phyloP scores from a whole-genome alignment of 2,329 filamentous ascomycete species.

The Sarocladium oryzae region DNA sequence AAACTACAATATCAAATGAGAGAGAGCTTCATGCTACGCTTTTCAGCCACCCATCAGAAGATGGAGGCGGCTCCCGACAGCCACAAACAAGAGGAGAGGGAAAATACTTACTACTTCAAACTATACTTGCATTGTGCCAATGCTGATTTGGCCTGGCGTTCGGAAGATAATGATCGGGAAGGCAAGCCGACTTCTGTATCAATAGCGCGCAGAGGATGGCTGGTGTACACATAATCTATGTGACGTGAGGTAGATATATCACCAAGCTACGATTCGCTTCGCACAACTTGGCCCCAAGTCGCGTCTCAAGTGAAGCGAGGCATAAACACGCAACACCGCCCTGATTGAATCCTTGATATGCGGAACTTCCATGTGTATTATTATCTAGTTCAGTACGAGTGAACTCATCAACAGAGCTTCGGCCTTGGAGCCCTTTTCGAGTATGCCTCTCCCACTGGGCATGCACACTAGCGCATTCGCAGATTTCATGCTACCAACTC shows the following conservation, averaged over 20 bases:
- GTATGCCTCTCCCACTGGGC: conserved; percentile 55
- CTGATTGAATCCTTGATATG: too few relatives aligned
- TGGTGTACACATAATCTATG: conserved; percentile 4
- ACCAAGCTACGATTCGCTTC: conserved; percentile 12
- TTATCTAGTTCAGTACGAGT: conserved; percentile 18
- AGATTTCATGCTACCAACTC: conserved; percentile 79
- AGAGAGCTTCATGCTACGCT: not conserved
- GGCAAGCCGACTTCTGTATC: conserved; percentile 21
- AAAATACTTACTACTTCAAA: conserved; percentile 1
- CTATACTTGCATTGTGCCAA: conserved; percentile 28
- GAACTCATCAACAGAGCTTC: conserved; percentile 74
- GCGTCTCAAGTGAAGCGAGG: not conserved
- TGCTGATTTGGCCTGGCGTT: conserved; percentile 33
- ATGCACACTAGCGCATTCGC: conserved; percentile 83
- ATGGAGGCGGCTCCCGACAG: not conserved
- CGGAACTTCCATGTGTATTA: too few relatives aligned
- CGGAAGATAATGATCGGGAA: conserved; percentile 23
- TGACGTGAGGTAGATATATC: conserved; percentile 20
- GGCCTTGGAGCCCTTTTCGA: conserved; percentile 63
- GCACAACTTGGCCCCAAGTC: too few relatives aligned
- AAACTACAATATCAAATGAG: conserved; percentile 9
- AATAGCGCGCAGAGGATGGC: conserved; percentile 24
- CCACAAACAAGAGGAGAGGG: not conserved
- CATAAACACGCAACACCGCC: not conserved
- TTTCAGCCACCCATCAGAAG: not conserved